phyloP scores from a whole-genome alignment of 1,139 yeast species.

The Kluyveromyces sp. region DNA sequence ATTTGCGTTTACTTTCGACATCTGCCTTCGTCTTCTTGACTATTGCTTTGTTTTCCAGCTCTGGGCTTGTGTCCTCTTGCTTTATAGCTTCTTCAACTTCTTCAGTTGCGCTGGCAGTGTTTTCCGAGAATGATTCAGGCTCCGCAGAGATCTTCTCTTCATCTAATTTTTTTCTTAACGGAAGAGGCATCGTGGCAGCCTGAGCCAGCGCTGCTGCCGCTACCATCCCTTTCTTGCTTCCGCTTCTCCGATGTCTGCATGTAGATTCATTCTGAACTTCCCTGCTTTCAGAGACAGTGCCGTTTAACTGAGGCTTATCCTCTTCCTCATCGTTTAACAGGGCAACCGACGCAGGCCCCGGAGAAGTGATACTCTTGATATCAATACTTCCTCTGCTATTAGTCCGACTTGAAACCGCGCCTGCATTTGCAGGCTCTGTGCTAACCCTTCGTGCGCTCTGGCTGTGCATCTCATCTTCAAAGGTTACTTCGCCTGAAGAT shows the following conservation, averaged over 20 bases:
- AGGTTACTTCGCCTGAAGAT: background rate
- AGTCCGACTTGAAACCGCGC: background rate
- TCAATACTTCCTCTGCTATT: background rate
- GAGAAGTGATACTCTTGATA: slow-evolving; percentile 20
- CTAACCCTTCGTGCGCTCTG: background rate
- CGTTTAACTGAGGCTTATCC: background rate
- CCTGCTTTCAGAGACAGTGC: background rate
- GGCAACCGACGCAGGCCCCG: slow-evolving; percentile 26
- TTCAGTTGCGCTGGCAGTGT: background rate
- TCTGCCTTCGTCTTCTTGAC: background rate
- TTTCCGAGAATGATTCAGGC: slow-evolving; percentile 9
- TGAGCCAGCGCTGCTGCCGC: slow-evolving; percentile 32
- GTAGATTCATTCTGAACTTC: background rate
- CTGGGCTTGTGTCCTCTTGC: background rate
- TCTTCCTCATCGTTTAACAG: slow-evolving; percentile 12
- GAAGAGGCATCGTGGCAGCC: slow-evolving; percentile 30
- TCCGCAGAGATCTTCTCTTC: background rate
- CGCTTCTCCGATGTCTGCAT: background rate
- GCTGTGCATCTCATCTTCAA: background rate
- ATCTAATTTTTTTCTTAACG: slow-evolving; percentile 16
- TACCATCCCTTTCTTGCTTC: slow-evolving; percentile 22
- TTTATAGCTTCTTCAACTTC: background rate
- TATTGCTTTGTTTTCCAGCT: background rate
- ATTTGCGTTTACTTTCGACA: background rate
- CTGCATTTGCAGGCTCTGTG: background rate